A percentile compares a stretch with the other conserved stretches of the same genome.
phyloP scores from a whole-genome alignment of 495 filamentous ascomycete species.

The Ascobolus immersus region DNA sequence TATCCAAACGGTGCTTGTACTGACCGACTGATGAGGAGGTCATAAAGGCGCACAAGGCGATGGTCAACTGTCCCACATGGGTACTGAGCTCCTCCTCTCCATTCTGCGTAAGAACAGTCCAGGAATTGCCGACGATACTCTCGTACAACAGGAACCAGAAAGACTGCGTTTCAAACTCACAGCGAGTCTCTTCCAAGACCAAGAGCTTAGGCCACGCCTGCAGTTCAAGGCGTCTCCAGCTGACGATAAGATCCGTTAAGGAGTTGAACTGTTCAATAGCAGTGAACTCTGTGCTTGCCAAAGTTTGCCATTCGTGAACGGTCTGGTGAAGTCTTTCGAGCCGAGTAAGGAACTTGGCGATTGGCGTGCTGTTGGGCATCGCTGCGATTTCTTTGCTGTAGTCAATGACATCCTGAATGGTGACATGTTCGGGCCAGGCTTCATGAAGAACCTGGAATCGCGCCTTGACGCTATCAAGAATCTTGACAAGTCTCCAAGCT shows the following conservation, averaged over 20 bases:
- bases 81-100: slow-evolving; percentile 28
- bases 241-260: slow-evolving; percentile 48
- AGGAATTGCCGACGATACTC: slow-evolving; percentile 48
- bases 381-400: slow-evolving; percentile 47
- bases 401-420: slow-evolving; percentile 46
- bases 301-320: slow-evolving; percentile 78
- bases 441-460: slow-evolving; percentile 30
- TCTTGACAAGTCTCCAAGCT: slow-evolving; percentile 37
- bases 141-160: slow-evolving; percentile 98
- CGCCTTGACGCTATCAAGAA: slow-evolving; percentile 37
- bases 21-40: slow-evolving; percentile 51
- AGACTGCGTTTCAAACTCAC: slow-evolving; percentile 44
- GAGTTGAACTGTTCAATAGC: slow-evolving; percentile 41
- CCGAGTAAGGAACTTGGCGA: slow-evolving; percentile 59
- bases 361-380: slow-evolving; percentile 55
- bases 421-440: slow-evolving; percentile 47
- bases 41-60: slow-evolving; percentile 51
- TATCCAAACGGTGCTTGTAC: slow-evolving; percentile 39
- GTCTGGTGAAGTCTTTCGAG: slow-evolving; percentile 59
- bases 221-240: slow-evolving; percentile 74
- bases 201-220: slow-evolving; percentile 79
- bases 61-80: slow-evolving; percentile 41
- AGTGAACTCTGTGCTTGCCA: slow-evolving; percentile 57
- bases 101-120: slow-evolving; percentile 31
- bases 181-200: slow-evolving; percentile 54